Conservation (phyloP, 257 asterid species). For the Orobanche coerulescens region DNA sequence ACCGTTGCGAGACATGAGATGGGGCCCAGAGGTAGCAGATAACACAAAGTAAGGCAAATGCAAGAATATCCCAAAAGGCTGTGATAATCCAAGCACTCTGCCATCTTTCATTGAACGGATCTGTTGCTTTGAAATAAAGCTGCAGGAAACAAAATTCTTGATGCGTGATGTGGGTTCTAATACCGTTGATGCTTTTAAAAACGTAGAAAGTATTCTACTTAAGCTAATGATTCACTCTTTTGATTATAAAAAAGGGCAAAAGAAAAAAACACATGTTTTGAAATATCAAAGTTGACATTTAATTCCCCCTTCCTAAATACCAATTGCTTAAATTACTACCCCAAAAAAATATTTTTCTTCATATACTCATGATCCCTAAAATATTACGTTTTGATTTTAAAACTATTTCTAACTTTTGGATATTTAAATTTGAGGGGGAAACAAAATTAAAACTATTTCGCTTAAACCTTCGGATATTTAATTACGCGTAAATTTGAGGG, state of each 20-base stretch:
- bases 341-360: background rate
- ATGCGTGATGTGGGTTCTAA: conserved; percentile 9
- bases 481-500: background rate
- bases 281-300: background rate
- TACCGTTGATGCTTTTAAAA: conserved; percentile 5
- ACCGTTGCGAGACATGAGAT: conserved; percentile 93
- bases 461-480: background rate
- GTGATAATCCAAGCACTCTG: conserved; percentile 91
- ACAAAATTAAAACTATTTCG: background rate
- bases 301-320: background rate
- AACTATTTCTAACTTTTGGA: too few relatives aligned
- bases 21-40: conserved; percentile 98
- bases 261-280: background rate
- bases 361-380: conserved; percentile 1
- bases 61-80: conserved; percentile 95
- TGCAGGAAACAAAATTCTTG: conserved; percentile 30
- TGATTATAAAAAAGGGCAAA: background rate
- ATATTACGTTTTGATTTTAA: too few relatives aligned
- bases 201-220: too few relatives aligned
- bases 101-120: conserved; percentile 98
- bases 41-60: conserved; percentile 68
- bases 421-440: too few relatives aligned
- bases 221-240: background rate
- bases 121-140: conserved; percentile 94
- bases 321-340: background rate